phyloP scores from a whole-genome alignment of 2,329 filamentous ascomycete species.

The Fusarium sp. region DNA sequence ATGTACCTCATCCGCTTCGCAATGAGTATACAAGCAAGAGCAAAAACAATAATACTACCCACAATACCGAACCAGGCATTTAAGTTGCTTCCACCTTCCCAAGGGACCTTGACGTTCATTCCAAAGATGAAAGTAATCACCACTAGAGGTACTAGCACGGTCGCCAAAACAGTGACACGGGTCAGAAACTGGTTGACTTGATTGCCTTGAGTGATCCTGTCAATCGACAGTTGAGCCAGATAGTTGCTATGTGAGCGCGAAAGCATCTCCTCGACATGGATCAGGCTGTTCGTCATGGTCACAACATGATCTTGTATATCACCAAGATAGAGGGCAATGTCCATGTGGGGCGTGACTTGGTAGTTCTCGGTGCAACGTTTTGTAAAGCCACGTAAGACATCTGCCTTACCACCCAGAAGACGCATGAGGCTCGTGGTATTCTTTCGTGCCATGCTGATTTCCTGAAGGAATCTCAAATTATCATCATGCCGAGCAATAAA shows the following conservation, averaged over 20 bases:
- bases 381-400: conserved; percentile 96
- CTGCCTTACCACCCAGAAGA: conserved; percentile 95
- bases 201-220: conserved; percentile 88
- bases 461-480: conserved; percentile 86
- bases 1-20: neutral
- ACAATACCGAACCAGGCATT: conserved; percentile 37
- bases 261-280: conserved; percentile 97
- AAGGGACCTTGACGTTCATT: conserved; percentile 88
- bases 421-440: conserved; percentile 94
- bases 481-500: conserved; percentile 92
- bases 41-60: conserved; percentile 62
- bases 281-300: conserved; percentile 97
- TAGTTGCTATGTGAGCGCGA: conserved; percentile 96
- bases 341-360: conserved; percentile 92
- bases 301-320: conserved; percentile 99
- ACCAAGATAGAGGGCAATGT: conserved; percentile 94
- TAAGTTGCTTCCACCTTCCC: conserved; percentile 60
- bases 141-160: conserved; percentile 93
- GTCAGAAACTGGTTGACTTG: conserved; percentile 88
- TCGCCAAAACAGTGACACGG: conserved; percentile 94
- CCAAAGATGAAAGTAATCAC: conserved; percentile 87
- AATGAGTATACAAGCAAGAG: neutral
- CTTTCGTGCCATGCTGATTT: conserved; percentile 90
- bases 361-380: conserved; percentile 99
- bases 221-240: conserved; percentile 91